Evolutionary conservation across 257 asterid genomes (phyloP).

Genomic region (Echites panduratus): DNA sequence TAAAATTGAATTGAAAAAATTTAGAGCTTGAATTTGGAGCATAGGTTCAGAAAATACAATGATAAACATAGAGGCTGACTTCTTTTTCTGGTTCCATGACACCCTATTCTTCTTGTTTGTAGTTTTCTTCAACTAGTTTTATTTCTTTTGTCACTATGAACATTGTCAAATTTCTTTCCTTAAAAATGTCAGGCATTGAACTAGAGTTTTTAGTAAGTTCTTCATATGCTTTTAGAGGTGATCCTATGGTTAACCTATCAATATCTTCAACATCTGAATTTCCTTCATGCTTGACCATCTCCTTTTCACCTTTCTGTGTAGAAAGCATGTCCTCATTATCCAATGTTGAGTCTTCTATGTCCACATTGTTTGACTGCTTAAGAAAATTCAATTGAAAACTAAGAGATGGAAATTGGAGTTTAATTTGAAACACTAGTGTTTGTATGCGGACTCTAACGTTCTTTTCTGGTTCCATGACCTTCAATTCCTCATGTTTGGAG

Average conservation of each 20-base stretch:
- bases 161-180: background rate
- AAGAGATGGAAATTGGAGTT: background rate
- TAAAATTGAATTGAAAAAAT: too few species aligned
- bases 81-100: background rate
- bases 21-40: background rate
- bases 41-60: background rate
- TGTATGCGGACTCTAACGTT: background rate
- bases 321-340: background rate
- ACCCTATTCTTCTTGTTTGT: background rate
- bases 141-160: background rate
- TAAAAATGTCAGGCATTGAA: background rate
- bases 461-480: slow-evolving; percentile 1
- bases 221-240: background rate
- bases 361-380: background rate
- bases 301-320: too few species aligned
- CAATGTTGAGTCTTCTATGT: background rate
- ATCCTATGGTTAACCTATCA: background rate
- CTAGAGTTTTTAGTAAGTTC: slow-evolving; percentile 1
- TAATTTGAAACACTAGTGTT: background rate
- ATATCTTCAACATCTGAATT: background rate
- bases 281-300: background rate
- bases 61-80: background rate
- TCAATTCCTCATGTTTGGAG: background rate
- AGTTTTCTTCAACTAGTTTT: background rate
- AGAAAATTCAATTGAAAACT: background rate